A percentile compares a stretch with the other conserved stretches of the same genome.
These are phyloP conservation scores for Fusarium sp. DNA, from an alignment of 2,329 filamentous ascomycete species.

Conservation along the genomic window DNA sequence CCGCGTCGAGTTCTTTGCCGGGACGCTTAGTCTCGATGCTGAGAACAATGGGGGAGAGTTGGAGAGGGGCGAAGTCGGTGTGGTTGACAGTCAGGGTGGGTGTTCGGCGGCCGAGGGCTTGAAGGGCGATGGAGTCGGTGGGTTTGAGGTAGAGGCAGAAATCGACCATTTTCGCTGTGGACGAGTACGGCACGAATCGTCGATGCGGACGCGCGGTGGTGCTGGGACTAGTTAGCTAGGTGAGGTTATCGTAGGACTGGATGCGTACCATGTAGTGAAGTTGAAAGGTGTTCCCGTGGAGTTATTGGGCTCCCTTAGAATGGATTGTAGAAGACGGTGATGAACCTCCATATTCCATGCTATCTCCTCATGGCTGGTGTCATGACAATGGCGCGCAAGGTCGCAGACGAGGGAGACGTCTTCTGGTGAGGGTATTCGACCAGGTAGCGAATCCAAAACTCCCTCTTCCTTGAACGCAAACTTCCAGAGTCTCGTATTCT, in stretches of 20 bases:
- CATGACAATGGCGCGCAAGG: slow-evolving; percentile 25
- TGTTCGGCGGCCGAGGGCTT: slow-evolving; percentile 22
- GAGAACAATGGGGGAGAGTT: slow-evolving; percentile 24
- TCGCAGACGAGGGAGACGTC: slow-evolving; percentile 21
- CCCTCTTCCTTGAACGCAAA: slow-evolving; percentile 22
- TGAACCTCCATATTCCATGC: slow-evolving; percentile 41
- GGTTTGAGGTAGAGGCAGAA: slow-evolving; percentile 25
- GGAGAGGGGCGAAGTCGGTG: slow-evolving; percentile 27
- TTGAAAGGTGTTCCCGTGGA: background rate
- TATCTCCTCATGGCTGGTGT: slow-evolving; percentile 25
- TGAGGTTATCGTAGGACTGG: fast-evolving
- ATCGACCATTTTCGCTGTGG: slow-evolving; percentile 32
- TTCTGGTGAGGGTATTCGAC: slow-evolving; percentile 14
- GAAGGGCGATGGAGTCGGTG: background rate
- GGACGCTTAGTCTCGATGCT: slow-evolving; percentile 39
- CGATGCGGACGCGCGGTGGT: slow-evolving; percentile 15
- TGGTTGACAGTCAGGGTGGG: slow-evolving; percentile 31
- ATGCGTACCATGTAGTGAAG: slow-evolving; percentile 23
- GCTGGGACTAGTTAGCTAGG: background rate
- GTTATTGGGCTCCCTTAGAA: slow-evolving; percentile 4
- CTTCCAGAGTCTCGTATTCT: slow-evolving; percentile 20
- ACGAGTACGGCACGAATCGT: slow-evolving; percentile 13
- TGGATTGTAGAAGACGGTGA: slow-evolving; percentile 25
- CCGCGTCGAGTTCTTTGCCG: slow-evolving; percentile 22
- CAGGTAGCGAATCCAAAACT: slow-evolving; percentile 11